Base-by-base conservation (phyloP, 148 eudicot genomes). In the Talinum fruticosum region DNA sequence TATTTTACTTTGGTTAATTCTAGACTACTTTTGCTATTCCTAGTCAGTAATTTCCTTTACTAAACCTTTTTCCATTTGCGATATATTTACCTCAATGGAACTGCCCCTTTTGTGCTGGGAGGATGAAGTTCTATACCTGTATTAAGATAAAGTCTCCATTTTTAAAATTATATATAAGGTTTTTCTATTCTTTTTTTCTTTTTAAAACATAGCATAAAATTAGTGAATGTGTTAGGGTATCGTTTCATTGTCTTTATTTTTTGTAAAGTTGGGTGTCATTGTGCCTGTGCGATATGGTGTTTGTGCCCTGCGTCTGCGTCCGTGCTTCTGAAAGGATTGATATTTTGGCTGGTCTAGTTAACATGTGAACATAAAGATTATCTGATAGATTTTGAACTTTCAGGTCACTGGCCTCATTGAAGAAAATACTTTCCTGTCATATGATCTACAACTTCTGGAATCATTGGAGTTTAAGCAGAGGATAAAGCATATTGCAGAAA, bases 381-480 rank as follows among this genome's bases (percentile, higher is more conserved):
- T 14, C 35, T 69, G 72, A 51, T 30, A 59, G 36, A n/a, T 77
- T 67, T 66, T 71, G 54, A 29, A 72, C 71, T 71, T 62, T 49
- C 82, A 96, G 99, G 96, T 91, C 69, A 85, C 88, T 71, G 83
- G 62, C 38, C 83, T 88, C 62, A 37, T 59, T 54, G 91, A 76
- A 53, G 89, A 81, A 71, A 83, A 64, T 80, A 82, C 85, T 35
- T 88, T 96, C 76, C 77, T 96, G 79, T 90, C 97, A 85, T 89
- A 96, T 76, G 99, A 96, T 89, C 83, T 96, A 68, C 87, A 84
- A 79, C 91, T 96, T 76, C 84, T 96, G 76, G 99, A 96, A 79
- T 86, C 91, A 35, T 74, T 91, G 82, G 99, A 96, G 86, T 96
- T 85, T 36, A 96, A 93, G 87, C 90, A 95, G 80, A 88, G 99